Percentiles rank a stretch among this genome's conserved stretches.
Conservation (phyloP, 2,329 filamentous ascomycete genomes). For the Ophiostoma himal-ulmi region DNA sequence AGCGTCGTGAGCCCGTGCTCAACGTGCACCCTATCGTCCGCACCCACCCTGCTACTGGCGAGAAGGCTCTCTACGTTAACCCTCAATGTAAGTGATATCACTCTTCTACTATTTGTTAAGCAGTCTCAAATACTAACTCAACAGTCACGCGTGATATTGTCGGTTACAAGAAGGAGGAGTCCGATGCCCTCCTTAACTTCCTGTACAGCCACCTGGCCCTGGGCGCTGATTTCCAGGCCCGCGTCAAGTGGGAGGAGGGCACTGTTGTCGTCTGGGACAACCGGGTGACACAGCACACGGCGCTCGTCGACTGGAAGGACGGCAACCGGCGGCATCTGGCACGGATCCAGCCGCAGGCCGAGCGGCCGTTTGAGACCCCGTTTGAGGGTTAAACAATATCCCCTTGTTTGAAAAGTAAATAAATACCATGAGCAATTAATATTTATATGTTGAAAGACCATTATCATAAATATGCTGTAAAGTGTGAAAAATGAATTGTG, state of each 20-base stretch:
- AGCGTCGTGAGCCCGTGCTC: conserved; percentile 65
- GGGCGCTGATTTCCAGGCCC: conserved; percentile 65
- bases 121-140: neutral
- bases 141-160: conserved; percentile 73
- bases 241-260: conserved; percentile 71
- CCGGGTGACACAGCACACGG: conserved; percentile 70
- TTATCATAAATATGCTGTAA: neutral
- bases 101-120: too few species aligned
- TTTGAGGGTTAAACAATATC: conserved; percentile 33
- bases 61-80: conserved; percentile 80
- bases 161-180: conserved; percentile 81
- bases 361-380: conserved; percentile 67
- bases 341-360: conserved; percentile 76
- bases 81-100: conserved; percentile 59
- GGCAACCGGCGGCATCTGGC: conserved; percentile 74
- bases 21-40: conserved; percentile 72
- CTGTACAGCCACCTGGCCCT: conserved; percentile 68
- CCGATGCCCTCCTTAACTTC: conserved; percentile 70
- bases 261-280: conserved; percentile 88
- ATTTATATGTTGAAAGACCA: neutral
- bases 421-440: neutral
- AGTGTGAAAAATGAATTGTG: neutral
- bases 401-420: neutral
- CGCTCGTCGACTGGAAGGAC: conserved; percentile 74
- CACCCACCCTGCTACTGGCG: conserved; percentile 75